Base-by-base conservation (phyloP, 2,329 filamentous ascomycete genomes). In the Phyllosticta paracitricarpa region DNA sequence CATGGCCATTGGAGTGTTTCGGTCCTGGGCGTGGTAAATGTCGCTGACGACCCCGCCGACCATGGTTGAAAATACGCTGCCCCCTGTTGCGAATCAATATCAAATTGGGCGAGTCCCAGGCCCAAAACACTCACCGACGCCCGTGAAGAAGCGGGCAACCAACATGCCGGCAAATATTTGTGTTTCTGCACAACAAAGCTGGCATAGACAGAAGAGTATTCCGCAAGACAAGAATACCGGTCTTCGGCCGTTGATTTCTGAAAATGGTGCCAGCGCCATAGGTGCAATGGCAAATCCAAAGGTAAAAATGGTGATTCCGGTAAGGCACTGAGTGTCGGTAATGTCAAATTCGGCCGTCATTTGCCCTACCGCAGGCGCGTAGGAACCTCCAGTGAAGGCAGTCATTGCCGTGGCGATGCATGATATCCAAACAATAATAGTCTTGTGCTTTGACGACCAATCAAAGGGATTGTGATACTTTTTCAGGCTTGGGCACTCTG, bases 21-120 rank as follows among this genome's bases (percentile, higher is more conserved):
- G 81, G 54, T 89, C 86, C 63, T 89, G 77, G 9, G 89, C 84
- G 56, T 87, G 83, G 76, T 91, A 96, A 62, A 96, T 83, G 69
- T 97, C 92, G 57, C 88, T 88, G 51, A 97, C 87, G 3, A 97
- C 89, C 3, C 92, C 92, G n/a, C 92, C 92, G 0, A 96, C 88
- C 81, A 96, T 92, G 24, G 90, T 94, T 54, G 88, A 91, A 70
- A 95, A 96, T 0, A 82, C 85, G 56, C 86, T 91, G 5, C 84
- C 87, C 6, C 89, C 89, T 61, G 51, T 2, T 24, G 30, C 48
- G 7, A 2, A 25, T 17, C 9, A 22, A 28, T 3, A 19, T 24
- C n/a, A 25, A 22, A 25, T 57, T 17, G n/a, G 22, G 28, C 25
- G 12, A 48, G 48, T 10, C 2, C 2, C 28, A 4, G 6, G 9